These are phyloP conservation scores for Cordyceps pruinosa DNA, from an alignment of 2,329 filamentous ascomycete species.

Conservation along the genomic window DNA sequence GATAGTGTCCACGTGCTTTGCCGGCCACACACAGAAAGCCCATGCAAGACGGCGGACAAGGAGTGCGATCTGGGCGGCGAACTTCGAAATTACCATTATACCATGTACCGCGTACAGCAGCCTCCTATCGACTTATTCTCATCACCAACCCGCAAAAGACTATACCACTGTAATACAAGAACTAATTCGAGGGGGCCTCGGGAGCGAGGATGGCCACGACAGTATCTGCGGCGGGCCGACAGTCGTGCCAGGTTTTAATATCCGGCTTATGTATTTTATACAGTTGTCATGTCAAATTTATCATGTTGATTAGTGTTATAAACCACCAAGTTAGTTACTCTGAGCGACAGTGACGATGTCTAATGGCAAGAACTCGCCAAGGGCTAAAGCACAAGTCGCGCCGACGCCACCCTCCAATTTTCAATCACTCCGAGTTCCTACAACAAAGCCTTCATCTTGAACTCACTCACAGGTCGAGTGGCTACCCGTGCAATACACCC, in stretches of 20 bases:
- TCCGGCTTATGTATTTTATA: constrained; percentile 6
- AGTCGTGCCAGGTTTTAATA: constrained; percentile 8
- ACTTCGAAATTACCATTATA: neutral
- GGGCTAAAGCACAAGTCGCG: no score
- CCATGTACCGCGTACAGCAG: constrained; percentile 12
- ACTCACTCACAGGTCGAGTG: no score
- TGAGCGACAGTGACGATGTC: no score
- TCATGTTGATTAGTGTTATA: neutral
- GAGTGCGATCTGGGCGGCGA: neutral
- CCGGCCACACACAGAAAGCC: neutral
- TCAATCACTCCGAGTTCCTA: no score
- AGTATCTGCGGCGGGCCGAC: constrained; percentile 7
- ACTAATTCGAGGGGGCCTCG: neutral
- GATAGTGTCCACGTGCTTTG: neutral
- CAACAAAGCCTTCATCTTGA: no score
- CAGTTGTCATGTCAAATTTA: neutral
- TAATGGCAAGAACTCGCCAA: no score
- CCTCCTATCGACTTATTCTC: constrained; percentile 13
- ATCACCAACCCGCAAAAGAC: neutral
- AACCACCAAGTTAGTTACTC: no score
- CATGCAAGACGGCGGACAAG: neutral
- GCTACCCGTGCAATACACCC: no score
- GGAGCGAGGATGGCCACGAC: neutral
- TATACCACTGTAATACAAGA: constrained; percentile 6
- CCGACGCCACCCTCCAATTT: no score